Conservation (phyloP, 2,329 filamentous ascomycete species). For the Pestalotiopsis sp. region DNA sequence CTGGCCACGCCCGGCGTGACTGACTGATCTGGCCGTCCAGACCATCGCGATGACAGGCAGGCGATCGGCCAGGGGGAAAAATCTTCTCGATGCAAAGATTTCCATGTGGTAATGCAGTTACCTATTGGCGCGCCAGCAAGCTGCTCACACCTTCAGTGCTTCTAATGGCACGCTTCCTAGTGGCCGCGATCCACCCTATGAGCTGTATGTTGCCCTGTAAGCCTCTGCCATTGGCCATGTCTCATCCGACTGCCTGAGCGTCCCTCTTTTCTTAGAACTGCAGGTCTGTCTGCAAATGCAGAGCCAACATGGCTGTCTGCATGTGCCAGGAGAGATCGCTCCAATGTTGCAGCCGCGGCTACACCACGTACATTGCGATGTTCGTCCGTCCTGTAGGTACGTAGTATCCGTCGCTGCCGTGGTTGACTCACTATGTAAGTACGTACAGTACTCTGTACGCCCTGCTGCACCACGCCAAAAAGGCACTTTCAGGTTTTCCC, state of each 20-base stretch:
- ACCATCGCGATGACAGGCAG: background rate
- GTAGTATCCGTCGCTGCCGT: background rate
- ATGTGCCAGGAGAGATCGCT: background rate
- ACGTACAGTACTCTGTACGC: background rate
- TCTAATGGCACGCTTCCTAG: slow-evolving; percentile 7
- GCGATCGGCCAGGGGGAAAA: slow-evolving; percentile 10
- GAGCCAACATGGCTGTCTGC: background rate
- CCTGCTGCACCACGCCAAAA: background rate
- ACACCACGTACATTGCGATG: background rate
- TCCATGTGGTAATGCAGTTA: slow-evolving; percentile 1
- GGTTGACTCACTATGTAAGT: background rate
- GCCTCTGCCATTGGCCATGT: background rate
- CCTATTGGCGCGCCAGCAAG: background rate
- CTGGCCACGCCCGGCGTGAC: background rate
- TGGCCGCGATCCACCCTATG: background rate
- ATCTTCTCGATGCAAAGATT: background rate
- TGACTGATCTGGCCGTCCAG: background rate
- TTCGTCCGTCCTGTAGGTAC: background rate
- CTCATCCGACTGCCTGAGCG: background rate
- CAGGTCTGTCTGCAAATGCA: background rate
- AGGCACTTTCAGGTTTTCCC: background rate
- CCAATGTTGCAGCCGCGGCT: background rate
- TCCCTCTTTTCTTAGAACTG: background rate
- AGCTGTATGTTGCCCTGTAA: background rate
- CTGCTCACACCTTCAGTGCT: background rate